phyloP scores from a whole-genome alignment of 495 filamentous ascomycete species.

The Trichoderma gamsii region DNA sequence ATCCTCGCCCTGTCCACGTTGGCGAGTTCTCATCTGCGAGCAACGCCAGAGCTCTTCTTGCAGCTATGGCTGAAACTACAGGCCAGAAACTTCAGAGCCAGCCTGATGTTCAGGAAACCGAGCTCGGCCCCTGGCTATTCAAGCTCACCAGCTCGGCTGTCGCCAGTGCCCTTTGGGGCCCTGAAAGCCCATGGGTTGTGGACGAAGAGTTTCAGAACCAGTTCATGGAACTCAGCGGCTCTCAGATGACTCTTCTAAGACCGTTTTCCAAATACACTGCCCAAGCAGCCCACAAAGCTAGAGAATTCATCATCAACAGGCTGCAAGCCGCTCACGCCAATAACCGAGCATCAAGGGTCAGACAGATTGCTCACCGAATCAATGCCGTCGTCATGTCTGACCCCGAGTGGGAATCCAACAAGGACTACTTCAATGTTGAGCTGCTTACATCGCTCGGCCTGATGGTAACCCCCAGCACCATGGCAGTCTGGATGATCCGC shows the following conservation, averaged over 20 bases:
- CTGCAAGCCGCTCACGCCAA: not conserved
- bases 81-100: not conserved
- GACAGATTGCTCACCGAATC: conserved; percentile 7
- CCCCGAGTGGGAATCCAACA: conserved; percentile 1
- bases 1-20: conserved; percentile 7
- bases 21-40: conserved; percentile 4
- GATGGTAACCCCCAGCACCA: not conserved
- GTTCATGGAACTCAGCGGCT: conserved; percentile 7
- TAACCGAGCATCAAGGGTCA: not conserved
- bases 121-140: conserved; percentile 6
- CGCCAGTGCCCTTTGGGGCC: not conserved
- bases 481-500: conserved; percentile 11
- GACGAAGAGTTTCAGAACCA: conserved; percentile 1
- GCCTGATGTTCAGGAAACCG: conserved; percentile 3
- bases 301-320: not conserved
- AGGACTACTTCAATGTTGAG: conserved; percentile 7
- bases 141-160: not conserved
- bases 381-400: conserved; percentile 1
- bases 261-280: conserved; percentile 2
- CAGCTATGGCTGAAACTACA: not conserved
- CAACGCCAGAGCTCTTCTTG: conserved; percentile 3
- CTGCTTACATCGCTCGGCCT: conserved; percentile 2
- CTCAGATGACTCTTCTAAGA: conserved; percentile 2
- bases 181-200: not conserved
- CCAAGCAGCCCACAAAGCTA: not conserved